Base-by-base conservation (phyloP, 176 grass and related monocot genomes). In the Chloris gayana region DNA sequence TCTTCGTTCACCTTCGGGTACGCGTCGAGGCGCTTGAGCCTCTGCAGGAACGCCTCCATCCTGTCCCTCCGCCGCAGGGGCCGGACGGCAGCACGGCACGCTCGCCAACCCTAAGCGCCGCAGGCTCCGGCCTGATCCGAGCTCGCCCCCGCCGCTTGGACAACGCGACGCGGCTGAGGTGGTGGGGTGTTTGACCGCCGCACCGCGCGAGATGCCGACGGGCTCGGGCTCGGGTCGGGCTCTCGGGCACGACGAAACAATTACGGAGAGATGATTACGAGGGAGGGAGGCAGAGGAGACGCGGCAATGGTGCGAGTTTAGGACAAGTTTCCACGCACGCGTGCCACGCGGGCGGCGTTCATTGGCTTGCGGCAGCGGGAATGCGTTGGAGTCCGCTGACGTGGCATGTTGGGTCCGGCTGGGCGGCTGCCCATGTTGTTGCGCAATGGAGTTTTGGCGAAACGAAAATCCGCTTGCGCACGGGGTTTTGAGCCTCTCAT, bases 1-100 rank as follows among this genome's bases (percentile, higher is more conserved):
- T 98, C 95, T 85, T 98, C 95, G 84, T 98, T 98, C 63, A 98
- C 89, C 80, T 98, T 98, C 27, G 95, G 95, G 87, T 91, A 98
- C 29, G 95, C 95, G 66, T 98, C 95, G 66, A 98, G 87, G 66
- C 85, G 85, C 86, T 98, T 94, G 21, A 98, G 85, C 86, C 80
- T 93, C 70, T 91, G 87, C 51, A 98, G 78, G 73, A 98, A 79
- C 46, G 1, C 65, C 0, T 88, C 89, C 95, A 98, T 98, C 76
- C 37, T 84, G 69, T 24, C 34, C 32, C 35, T 7, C 26, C 78
- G 11, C 60, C 17, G 37, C 41, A 4, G 17, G 69, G 39, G 61
- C 37, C 56, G 21, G 12, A 4, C 42, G 71, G 87, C 76, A 72
- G 44, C 77, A 5, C 35, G 10, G 2, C 77, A 17, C 35, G 64